Percentiles rank a stretch among this genome's conserved stretches.
phyloP scores from a whole-genome alignment of 768 basidiomycete species.

The Lactarius trivialis region DNA sequence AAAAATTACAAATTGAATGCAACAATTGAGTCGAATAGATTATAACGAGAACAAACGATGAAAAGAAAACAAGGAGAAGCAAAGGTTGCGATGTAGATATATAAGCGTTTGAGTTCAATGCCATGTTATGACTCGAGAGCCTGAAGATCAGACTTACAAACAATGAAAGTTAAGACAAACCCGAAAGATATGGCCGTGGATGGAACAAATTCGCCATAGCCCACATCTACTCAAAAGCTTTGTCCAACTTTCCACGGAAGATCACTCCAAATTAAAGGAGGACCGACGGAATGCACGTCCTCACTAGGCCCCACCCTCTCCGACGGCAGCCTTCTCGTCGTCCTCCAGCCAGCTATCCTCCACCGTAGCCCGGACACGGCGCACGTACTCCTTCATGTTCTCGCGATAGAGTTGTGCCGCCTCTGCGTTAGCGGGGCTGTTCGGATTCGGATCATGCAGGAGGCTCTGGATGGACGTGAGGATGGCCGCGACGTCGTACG shows the following conservation, averaged over 20 bases:
- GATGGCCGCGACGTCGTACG: slow-evolving; percentile 98
- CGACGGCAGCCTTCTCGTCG: slow-evolving; percentile 57
- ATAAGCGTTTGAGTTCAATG: neutral
- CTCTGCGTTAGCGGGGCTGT: slow-evolving; percentile 97
- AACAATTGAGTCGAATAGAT: neutral
- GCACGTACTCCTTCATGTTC: slow-evolving; percentile 97
- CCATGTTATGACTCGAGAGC: neutral
- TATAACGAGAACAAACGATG: neutral
- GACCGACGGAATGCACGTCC: neutral
- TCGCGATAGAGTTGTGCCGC: slow-evolving; percentile 95
- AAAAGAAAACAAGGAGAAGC: neutral
- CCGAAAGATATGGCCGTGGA: neutral
- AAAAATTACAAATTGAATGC: neutral
- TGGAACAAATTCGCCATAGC: neutral
- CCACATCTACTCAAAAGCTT: slow-evolving; percentile 1
- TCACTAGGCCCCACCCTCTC: slow-evolving; percentile 29
- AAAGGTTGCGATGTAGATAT: neutral
- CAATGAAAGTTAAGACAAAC: slow-evolving; percentile 1
- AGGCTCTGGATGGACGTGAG: slow-evolving; percentile 94
- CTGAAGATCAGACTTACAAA: slow-evolving; percentile 2
- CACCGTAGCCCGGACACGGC: slow-evolving; percentile 87
- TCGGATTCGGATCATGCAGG: slow-evolving; percentile 96
- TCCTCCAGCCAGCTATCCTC: slow-evolving; percentile 93
- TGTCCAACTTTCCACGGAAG: neutral
- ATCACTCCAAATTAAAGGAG: neutral